Conservation (phyloP, 176 grass and related monocot genomes). For the Saccharum officinarum region DNA sequence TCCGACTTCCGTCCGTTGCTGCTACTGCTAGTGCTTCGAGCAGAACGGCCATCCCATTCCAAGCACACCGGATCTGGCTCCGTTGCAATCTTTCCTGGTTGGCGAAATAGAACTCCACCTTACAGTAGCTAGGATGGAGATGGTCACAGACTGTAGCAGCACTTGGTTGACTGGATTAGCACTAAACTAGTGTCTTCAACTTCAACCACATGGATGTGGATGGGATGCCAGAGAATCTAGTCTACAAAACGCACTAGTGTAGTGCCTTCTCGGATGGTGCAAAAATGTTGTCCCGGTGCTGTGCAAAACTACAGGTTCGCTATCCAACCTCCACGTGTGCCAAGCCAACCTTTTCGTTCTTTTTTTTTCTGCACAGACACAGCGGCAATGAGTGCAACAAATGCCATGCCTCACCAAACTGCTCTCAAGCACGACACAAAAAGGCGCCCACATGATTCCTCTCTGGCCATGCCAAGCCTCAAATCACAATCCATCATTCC, state of each 20-base stretch:
- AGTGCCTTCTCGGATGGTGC: too few species aligned
- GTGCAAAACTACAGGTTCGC: not conserved
- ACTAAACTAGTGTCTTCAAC: too few species aligned
- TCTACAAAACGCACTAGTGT: too few species aligned
- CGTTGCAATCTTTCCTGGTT: not conserved
- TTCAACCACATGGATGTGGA: too few species aligned
- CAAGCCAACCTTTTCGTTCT: not conserved
- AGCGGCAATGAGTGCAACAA: slow-evolving; percentile 29
- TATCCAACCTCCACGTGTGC: too few species aligned
- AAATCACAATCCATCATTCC: slow-evolving; percentile 29
- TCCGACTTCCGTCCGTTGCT: not conserved
- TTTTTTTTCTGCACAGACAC: not conserved
- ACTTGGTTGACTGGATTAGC: too few species aligned
- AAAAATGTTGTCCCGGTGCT: not conserved
- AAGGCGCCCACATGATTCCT: slow-evolving; percentile 24
- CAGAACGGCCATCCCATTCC: not conserved
- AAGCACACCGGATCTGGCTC: not conserved
- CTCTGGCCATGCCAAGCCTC: not conserved
- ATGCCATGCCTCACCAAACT: slow-evolving; percentile 34
- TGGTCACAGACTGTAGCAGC: too few species aligned
- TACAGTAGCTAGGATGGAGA: too few species aligned
- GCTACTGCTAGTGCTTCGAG: not conserved
- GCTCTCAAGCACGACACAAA: slow-evolving; percentile 42
- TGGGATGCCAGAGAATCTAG: too few species aligned
- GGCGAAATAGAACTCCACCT: too few species aligned